Percentiles rank a stretch among this genome's conserved stretches.
Evolutionary conservation across 2,329 filamentous ascomycete species (phyloP).

Genomic region (Pestalotiopsis sp.): DNA sequence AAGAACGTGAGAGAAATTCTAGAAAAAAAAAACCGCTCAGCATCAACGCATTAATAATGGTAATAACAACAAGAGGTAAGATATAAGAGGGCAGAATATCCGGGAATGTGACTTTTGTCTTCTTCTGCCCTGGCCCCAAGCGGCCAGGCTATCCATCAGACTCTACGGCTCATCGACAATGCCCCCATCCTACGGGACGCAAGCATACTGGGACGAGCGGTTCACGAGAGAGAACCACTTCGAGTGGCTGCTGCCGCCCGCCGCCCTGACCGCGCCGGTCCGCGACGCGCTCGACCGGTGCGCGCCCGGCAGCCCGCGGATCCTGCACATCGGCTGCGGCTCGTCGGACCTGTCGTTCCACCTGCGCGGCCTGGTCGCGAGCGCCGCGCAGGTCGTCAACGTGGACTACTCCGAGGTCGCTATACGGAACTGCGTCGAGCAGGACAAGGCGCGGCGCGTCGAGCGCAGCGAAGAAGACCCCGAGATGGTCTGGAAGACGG

Average conservation of each 20-base stretch:
- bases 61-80: not conserved
- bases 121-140: not conserved
- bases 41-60: not conserved
- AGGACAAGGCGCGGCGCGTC: not conserved
- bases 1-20: not conserved
- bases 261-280: not conserved
- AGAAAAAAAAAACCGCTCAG: not conserved
- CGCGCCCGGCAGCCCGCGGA: not conserved
- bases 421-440: constrained; percentile 3
- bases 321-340: constrained; percentile 12
- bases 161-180: not conserved
- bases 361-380: not conserved
- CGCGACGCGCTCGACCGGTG: not conserved
- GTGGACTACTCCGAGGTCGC: constrained; percentile 8
- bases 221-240: constrained; percentile 8
- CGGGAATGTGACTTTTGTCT: not conserved
- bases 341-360: constrained; percentile 11
- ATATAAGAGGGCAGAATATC: not conserved
- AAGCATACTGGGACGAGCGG: constrained; percentile 12
- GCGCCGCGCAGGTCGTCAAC: constrained; percentile 9
- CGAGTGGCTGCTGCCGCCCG: constrained; percentile 12
- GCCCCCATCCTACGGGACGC: constrained; percentile 12
- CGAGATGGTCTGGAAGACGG: constrained; percentile 7
- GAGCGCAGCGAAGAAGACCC: not conserved
- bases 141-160: not conserved